Base-by-base conservation (phyloP, 306 rosid species). In the Adenanthera pavonina region DNA sequence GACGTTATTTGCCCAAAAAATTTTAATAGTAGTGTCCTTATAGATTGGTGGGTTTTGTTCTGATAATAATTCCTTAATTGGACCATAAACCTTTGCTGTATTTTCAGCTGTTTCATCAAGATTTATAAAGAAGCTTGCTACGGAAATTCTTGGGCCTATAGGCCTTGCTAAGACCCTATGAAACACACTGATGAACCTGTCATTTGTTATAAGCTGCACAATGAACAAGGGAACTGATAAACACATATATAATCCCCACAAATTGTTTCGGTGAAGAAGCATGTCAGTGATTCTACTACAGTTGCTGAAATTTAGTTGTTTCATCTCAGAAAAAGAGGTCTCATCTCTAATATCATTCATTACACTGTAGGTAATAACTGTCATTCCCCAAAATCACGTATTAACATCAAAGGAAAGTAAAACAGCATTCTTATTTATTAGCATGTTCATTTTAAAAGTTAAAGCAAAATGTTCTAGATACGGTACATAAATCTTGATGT, bases 51-150 rank as follows among this genome's bases (percentile, higher is more conserved):
- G 88, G 17, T 83, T 80, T 33, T 86, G 78, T 82, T 91, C 92
- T 3, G 91, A 87, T 77, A 86, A 20, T 34, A 91, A 74, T 46
- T 91, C 90, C 69, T 89, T 85, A 33, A 91, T 86, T 1, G 94
- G 96, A 74, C 89, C 89, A 71, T 84, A 90, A 20, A 69, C 52
- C 73, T 62, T 87, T 0, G 73, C 74, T 15, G 77, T 3, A 20
- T 25, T 68, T 56, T 73, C 67, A 57, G 48, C 3, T 14, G 38
- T 65, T 16, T 78, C 75, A 62, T 13, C 3, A 9, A 73, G 17
- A 41, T 85, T 85, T 38, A 79, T 53, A 71, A 86, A 86, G 77
- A 86, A 79, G 65, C 86, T 64, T 61, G 86, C 89, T 7, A 82
- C 38, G 44, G 89, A 86, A 53, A 82, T 65, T 78, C 88, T 85